phyloP scores from a whole-genome alignment of 495 filamentous ascomycete species.

The Podospora bellae-mahoneyi region DNA sequence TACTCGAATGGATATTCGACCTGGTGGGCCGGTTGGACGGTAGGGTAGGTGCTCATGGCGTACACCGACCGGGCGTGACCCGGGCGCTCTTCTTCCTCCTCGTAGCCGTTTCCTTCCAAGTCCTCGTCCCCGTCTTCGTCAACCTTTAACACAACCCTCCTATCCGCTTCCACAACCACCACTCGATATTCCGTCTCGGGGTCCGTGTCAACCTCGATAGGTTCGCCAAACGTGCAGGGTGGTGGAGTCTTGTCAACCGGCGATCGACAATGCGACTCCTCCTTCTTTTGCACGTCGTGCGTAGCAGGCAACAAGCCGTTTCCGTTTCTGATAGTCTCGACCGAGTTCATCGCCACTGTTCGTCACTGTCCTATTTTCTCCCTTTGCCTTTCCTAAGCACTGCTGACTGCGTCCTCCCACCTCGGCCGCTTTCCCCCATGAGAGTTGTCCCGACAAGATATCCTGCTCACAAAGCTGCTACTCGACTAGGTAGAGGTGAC shows the following conservation, averaged over 20 bases:
- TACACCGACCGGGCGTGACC: not conserved
- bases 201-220: slow-evolving; percentile 1
- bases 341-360: not conserved
- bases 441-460: not conserved
- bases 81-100: not conserved
- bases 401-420: not conserved
- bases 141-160: not conserved
- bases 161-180: not conserved
- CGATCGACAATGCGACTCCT: not conserved
- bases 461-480: not conserved
- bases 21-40: not conserved
- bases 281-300: not conserved
- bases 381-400: not conserved
- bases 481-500: not conserved
- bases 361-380: not conserved
- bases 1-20: not conserved
- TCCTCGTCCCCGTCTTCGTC: slow-evolving; percentile 2
- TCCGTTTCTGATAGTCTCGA: not conserved
- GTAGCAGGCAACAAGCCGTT: not conserved
- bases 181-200: not conserved
- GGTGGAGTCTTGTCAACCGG: not conserved
- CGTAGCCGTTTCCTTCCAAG: not conserved
- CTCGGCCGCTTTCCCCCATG: not conserved
- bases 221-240: not conserved
- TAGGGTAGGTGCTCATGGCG: slow-evolving; percentile 6